Evolutionary conservation across 2,329 filamentous ascomycete genomes (phyloP), one percentile per base, ranked within the genome.

Genomic region (Epichloe sp.): DNA sequence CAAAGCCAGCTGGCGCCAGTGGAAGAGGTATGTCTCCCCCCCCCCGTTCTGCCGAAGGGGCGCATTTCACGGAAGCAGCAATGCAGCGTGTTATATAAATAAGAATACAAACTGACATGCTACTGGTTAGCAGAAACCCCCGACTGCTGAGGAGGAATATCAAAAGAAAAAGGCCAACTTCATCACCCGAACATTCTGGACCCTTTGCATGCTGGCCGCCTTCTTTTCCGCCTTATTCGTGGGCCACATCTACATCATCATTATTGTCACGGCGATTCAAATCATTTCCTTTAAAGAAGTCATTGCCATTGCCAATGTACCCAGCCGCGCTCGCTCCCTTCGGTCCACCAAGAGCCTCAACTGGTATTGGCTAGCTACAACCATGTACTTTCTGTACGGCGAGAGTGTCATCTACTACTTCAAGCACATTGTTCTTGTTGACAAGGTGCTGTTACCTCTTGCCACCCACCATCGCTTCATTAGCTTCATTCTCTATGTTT

Each of bases 321-420:
- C 93, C 50, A 95, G 88, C 67, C 83, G 86, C 62, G 90, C 90
- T 56, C 85, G 91, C 63, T 88, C 91, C 65, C 76, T 98, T 54
- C 86, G 86, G 53, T 95, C 95, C 60, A 96, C 91, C 58, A 96
- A 96, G 74, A 89, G 88, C 58, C 75, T 98, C 60, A 97, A 97
- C 70, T 98, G 93, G 93, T 98, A 98, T 70, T 98, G 95, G 75
- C 78, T 98, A 50, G 93, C 89, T n/a, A 88, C 87, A 26, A 95
- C 91, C 59, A 97, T 98, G 91, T 98, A 98, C 75, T 98, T 95
- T 61, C 76, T 98, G 48, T 98, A 98, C 65, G 93, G 93, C 64
- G 93, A 98, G 72, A 96, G 88, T 62, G 91, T 98, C 63, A 95
- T 98, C 63, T 98, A 98, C 74, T 98, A 98, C 72, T 98, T 98